Evolutionary conservation across 768 basidiomycete genomes (phyloP).

Genomic region (Pisolithus microcarpus): DNA sequence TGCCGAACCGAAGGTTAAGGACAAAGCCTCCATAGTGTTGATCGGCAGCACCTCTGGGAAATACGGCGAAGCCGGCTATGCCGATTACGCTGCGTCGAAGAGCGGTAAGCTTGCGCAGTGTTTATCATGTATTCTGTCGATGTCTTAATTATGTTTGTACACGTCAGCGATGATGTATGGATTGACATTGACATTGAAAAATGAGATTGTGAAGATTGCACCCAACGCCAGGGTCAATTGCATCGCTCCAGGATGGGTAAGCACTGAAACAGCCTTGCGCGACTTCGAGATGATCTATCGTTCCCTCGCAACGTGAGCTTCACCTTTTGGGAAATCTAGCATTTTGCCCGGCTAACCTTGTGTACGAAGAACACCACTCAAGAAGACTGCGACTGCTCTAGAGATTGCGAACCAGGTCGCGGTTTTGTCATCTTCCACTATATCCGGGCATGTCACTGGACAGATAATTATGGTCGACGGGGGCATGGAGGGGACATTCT

Average conservation of each 20-base stretch:
- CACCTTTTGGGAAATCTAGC: neutral
- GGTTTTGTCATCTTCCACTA: constrained; percentile 47
- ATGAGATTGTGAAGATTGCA: constrained; percentile 74
- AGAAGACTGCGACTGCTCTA: constrained; percentile 53
- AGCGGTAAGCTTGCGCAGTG: constrained; percentile 41
- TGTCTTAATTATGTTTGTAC: too few relatives aligned
- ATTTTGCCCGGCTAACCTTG: too few relatives aligned
- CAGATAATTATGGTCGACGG: constrained; percentile 67
- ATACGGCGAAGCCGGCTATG: constrained; percentile 62
- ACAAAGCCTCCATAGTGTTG: constrained; percentile 53
- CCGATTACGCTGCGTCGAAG: constrained; percentile 61
- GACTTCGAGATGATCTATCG: constrained; percentile 48
- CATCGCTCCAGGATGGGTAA: constrained; percentile 64
- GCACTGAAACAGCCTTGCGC: constrained; percentile 49
- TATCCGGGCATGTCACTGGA: constrained; percentile 69
- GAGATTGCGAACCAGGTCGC: constrained; percentile 65
- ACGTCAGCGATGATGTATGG: constrained; percentile 64
- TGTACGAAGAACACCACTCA: constrained; percentile 47
- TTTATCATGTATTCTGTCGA: neutral
- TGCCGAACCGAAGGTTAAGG: constrained; percentile 36
- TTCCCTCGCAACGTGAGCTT: constrained; percentile 59
- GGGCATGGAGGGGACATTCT: constrained; percentile 69
- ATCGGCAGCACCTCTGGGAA: constrained; percentile 70
- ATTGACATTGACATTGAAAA: constrained; percentile 59
- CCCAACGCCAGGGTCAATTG: constrained; percentile 64